Conservation (phyloP, 2,329 filamentous ascomycete genomes). For the Alternaria sp. region DNA sequence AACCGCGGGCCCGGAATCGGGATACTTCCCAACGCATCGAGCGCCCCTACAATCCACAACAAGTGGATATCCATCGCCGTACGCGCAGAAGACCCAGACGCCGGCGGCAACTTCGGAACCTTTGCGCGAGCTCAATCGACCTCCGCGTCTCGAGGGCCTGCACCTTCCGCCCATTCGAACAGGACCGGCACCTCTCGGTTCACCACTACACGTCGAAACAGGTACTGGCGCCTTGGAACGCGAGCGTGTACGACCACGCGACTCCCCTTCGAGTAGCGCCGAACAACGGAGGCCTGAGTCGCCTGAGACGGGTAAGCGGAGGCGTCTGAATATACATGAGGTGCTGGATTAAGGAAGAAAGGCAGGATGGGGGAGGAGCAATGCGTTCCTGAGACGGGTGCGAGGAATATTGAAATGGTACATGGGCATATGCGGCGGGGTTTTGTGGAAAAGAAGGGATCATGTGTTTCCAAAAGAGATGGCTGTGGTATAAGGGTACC, state of each 20-base stretch:
- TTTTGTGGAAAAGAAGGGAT: conserved; percentile 2
- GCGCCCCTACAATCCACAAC: conserved; percentile 36
- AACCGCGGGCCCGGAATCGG: conserved; percentile 42
- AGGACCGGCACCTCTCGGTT: conserved; percentile 41
- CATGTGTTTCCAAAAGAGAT: conserved; percentile 7
- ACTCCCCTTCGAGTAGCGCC: conserved; percentile 37
- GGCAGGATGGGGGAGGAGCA: conserved; percentile 3
- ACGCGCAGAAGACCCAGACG: conserved; percentile 38
- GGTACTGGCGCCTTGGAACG: conserved; percentile 27
- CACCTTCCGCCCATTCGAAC: conserved; percentile 51
- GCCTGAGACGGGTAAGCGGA: conserved; percentile 46
- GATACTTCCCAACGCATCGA: conserved; percentile 47
- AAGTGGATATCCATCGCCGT: conserved; percentile 41
- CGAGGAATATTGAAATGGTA: neutral
- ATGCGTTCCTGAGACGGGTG: conserved; percentile 5
- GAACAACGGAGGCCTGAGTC: conserved; percentile 42
- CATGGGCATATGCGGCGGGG: neutral
- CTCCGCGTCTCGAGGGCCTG: conserved; percentile 43
- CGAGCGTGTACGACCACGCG: conserved; percentile 40
- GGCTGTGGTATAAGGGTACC: conserved; percentile 10
- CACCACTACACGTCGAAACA: conserved; percentile 42
- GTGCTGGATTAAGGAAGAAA: conserved; percentile 43
- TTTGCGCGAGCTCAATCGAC: conserved; percentile 36
- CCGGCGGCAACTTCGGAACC: conserved; percentile 41
- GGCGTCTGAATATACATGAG: conserved; percentile 50